Conservation (phyloP, 805 yeast genomes). For the Jamesozyma piceae region DNA sequence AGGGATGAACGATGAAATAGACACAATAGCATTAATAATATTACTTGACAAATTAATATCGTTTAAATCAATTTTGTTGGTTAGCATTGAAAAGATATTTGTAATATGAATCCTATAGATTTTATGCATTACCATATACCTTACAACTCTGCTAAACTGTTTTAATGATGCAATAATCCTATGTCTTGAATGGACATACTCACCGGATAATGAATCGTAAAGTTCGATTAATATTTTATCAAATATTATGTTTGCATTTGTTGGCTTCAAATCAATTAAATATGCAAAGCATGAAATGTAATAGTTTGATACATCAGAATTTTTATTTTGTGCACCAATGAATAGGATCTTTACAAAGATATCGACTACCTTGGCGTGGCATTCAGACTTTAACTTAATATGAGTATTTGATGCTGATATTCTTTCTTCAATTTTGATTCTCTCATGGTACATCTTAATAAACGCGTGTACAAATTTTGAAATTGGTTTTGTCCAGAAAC, state of each 20-base stretch:
- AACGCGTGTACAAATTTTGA: constrained; percentile 56
- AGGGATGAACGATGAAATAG: constrained; percentile 66
- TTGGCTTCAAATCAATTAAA: constrained; percentile 57
- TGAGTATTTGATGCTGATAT: constrained; percentile 26
- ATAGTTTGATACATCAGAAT: constrained; percentile 44
- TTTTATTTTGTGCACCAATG: constrained; percentile 72
- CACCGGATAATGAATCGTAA: constrained; percentile 61
- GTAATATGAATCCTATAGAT: constrained; percentile 70
- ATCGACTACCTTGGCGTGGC: constrained; percentile 31
- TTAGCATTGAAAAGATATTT: constrained; percentile 54
- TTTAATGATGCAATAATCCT: constrained; percentile 67
- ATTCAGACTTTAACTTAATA: constrained; percentile 24
- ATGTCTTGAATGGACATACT: constrained; percentile 67
- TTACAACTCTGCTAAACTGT: constrained; percentile 52
- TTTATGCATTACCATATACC: constrained; percentile 55
- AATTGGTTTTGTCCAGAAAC: constrained; percentile 70
- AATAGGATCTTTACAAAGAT: constrained; percentile 44
- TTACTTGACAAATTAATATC: constrained; percentile 73
- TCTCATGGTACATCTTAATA: constrained; percentile 49
- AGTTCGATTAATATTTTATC: constrained; percentile 55
- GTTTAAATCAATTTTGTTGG: constrained; percentile 83
- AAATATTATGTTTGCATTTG: constrained; percentile 32
- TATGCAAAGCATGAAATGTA: constrained; percentile 52
- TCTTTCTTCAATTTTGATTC: constrained; percentile 43
- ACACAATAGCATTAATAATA: constrained; percentile 59